Percentiles rank a stretch among this genome's conserved stretches.
Evolutionary conservation across 495 filamentous ascomycete genomes (phyloP).

Genomic region (Trichoderma asperelloides): DNA sequence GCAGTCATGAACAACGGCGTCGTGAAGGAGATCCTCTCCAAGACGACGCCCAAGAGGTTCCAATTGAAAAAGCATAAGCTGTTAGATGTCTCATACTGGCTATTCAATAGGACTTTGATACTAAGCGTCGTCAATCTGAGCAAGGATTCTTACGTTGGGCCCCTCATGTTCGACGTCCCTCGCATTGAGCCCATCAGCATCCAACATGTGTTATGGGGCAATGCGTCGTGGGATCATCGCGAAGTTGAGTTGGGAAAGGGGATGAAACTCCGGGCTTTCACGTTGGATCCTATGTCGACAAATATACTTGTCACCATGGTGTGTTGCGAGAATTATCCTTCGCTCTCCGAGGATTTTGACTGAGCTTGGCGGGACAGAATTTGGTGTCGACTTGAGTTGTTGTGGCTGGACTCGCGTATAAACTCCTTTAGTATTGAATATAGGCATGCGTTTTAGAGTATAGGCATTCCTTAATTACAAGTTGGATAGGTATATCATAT

Average conservation of each 20-base stretch:
- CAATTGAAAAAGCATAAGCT: not conserved
- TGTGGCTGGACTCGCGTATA: too few relatives aligned
- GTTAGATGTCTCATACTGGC: not conserved
- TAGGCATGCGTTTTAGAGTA: too few relatives aligned
- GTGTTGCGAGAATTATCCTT: not conserved
- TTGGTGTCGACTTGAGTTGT: not conserved
- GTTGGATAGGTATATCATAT: too few relatives aligned
- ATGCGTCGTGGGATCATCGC: not conserved
- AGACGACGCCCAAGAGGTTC: not conserved
- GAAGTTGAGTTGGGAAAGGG: not conserved
- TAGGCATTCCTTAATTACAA: too few relatives aligned
- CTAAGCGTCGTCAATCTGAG: not conserved
- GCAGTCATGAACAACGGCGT: slow-evolving; percentile 29
- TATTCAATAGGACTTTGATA: not conserved
- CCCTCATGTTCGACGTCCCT: not conserved
- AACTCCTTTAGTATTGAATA: too few relatives aligned
- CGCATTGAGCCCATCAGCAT: not conserved
- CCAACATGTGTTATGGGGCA: not conserved
- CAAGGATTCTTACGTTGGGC: not conserved
- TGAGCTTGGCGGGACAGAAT: not conserved
- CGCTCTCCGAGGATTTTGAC: not conserved
- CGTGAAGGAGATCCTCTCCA: slow-evolving; percentile 35
- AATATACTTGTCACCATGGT: not conserved
- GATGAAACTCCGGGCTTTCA: not conserved
- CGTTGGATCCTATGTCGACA: not conserved